Percentiles rank a stretch among this genome's conserved stretches.
These are phyloP conservation scores for Suhomyces bolitotheri DNA, from an alignment of 1,139 yeast genomes.

Conservation along the genomic window DNA sequence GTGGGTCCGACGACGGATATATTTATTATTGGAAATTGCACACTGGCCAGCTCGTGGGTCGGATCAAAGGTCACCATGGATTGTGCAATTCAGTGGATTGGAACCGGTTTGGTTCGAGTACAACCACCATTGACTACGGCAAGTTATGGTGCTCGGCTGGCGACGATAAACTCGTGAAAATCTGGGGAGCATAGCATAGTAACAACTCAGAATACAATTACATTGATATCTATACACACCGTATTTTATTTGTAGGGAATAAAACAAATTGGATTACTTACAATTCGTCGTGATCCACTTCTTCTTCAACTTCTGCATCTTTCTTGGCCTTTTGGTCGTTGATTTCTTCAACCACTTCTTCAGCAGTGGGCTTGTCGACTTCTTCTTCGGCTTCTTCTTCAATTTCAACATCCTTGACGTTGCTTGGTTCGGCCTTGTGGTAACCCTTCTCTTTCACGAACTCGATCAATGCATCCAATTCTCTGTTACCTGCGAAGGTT, in stretches of 20 bases:
- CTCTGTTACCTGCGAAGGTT: slow-evolving; percentile 69
- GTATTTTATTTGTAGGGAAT: slow-evolving; percentile 1
- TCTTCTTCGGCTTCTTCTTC: slow-evolving; percentile 31
- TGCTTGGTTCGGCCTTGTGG: slow-evolving; percentile 54
- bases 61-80: slow-evolving; percentile 61
- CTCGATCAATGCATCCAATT: slow-evolving; percentile 65
- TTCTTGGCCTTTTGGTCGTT: slow-evolving; percentile 1
- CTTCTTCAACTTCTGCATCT: slow-evolving; percentile 16
- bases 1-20: slow-evolving; percentile 84
- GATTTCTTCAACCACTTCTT: slow-evolving; percentile 14
- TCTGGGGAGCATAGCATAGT: slow-evolving; percentile 60
- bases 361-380: slow-evolving; percentile 22
- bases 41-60: slow-evolving; percentile 67
- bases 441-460: slow-evolving; percentile 71
- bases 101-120: slow-evolving; percentile 45
- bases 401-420: slow-evolving; percentile 28
- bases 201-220: slow-evolving; percentile 1
- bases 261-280: slow-evolving; percentile 17
- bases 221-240: slow-evolving; percentile 5
- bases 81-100: slow-evolving; percentile 78
- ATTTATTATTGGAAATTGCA: slow-evolving; percentile 80
- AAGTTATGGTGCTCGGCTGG: slow-evolving; percentile 79
- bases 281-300: slow-evolving; percentile 46
- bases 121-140: slow-evolving; percentile 36
- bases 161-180: slow-evolving; percentile 69